Conservation (phyloP, 2,329 filamentous ascomycete genomes). For the Phaeomoniella chlamydospora region DNA sequence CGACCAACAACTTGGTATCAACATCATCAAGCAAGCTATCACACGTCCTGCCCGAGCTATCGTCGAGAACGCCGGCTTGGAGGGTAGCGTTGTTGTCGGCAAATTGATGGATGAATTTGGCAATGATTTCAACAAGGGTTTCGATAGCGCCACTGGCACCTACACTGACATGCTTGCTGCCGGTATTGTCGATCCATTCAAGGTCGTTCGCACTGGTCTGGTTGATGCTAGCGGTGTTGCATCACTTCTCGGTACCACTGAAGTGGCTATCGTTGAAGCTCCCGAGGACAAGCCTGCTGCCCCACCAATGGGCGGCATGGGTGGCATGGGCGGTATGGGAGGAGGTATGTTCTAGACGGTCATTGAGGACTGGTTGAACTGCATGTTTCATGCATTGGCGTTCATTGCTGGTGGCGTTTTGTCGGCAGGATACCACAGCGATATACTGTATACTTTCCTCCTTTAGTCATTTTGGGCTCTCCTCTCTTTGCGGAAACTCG, state of each 20-base stretch:
- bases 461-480: not conserved
- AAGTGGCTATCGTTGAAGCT: conserved; percentile 94
- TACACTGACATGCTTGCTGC: conserved; percentile 97
- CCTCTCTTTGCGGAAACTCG: not conserved
- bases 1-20: conserved; percentile 96
- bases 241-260: conserved; percentile 90
- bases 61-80: conserved; percentile 91
- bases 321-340: conserved; percentile 46
- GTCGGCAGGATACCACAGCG: not conserved
- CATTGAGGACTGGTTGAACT: not conserved
- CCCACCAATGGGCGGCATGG: conserved; percentile 30
- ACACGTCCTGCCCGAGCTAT: conserved; percentile 88
- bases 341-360: conserved; percentile 46
- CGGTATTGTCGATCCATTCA: conserved; percentile 97
- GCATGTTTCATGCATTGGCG: not conserved
- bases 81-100: conserved; percentile 91
- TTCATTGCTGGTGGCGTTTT: not conserved
- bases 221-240: conserved; percentile 92
- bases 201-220: conserved; percentile 95
- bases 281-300: conserved; percentile 72
- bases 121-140: conserved; percentile 93
- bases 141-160: conserved; percentile 90
- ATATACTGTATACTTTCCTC: not conserved
- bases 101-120: conserved; percentile 94
- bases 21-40: conserved; percentile 96